phyloP scores from a whole-genome alignment of 1,284 basidiomycete genomes.

The Sporisorium iseilematis-ciliati region DNA sequence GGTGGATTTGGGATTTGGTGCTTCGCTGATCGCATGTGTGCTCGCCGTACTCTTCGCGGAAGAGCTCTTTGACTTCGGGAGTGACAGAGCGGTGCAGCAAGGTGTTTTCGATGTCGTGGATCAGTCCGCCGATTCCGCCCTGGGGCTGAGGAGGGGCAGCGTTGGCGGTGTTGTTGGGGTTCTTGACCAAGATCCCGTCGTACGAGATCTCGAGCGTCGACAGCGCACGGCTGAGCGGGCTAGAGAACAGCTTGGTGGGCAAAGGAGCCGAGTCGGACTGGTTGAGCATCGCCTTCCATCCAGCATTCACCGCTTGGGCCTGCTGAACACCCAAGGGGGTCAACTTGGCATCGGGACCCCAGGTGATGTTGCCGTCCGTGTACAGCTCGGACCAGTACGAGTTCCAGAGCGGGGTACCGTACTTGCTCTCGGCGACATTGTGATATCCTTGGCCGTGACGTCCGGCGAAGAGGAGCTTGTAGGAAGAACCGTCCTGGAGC shows the following conservation, averaged over 20 bases:
- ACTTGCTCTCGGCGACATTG: conserved; percentile 52
- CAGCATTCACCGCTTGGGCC: conserved; percentile 47
- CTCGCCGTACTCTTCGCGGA: conserved; percentile 51
- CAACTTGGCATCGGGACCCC: conserved; percentile 52
- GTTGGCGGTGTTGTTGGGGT: conserved; percentile 14
- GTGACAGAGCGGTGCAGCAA: not conserved
- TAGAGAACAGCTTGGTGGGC: conserved; percentile 36
- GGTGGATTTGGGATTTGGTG: conserved; percentile 21
- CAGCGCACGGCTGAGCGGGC: conserved; percentile 38
- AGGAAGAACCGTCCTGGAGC: conserved; percentile 28
- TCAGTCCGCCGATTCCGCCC: not conserved
- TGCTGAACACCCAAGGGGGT: conserved; percentile 49
- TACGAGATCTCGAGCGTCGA: conserved; percentile 49
- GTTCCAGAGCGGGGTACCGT: conserved; percentile 50
- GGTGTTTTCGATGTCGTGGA: conserved; percentile 1
- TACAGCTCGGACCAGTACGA: conserved; percentile 41
- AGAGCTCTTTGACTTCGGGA: conserved; percentile 33
- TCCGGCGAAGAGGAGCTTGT: conserved; percentile 51
- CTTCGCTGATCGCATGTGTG: conserved; percentile 55
- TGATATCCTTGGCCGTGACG: conserved; percentile 57
- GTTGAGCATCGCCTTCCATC: conserved; percentile 32
- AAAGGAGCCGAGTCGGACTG: conserved; percentile 34
- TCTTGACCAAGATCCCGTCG: conserved; percentile 33
- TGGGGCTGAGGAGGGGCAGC: not conserved
- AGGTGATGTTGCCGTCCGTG: conserved; percentile 41